phyloP scores from a whole-genome alignment of 305 asterid species.

The Fraxinus greggii region DNA sequence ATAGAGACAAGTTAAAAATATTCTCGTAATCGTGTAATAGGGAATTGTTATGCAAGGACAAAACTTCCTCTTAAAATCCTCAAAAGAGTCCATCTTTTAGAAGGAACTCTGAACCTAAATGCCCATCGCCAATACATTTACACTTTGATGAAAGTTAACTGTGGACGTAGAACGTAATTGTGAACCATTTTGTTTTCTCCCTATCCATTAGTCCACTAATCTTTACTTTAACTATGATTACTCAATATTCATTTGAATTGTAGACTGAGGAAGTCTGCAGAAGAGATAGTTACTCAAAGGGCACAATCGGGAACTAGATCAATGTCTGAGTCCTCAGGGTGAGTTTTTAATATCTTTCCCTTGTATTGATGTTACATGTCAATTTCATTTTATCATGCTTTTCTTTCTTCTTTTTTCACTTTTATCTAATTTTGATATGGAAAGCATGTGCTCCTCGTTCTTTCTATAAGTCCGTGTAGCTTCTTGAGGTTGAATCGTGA shows the following conservation, averaged over 20 bases:
- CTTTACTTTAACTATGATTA: neutral
- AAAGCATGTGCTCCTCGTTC: neutral
- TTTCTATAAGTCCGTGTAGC: neutral
- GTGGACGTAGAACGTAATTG: neutral
- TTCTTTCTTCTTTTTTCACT: neutral
- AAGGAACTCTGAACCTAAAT: neutral
- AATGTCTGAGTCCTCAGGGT: slow-evolving; percentile 50
- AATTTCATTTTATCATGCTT: neutral
- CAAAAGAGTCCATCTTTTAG: neutral
- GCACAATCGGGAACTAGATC: slow-evolving; percentile 46
- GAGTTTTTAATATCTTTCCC: slow-evolving; percentile 28
- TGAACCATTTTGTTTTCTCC: slow-evolving; percentile 9
- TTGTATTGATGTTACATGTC: neutral
- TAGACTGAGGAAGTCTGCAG: slow-evolving; percentile 54
- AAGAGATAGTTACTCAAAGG: slow-evolving; percentile 45
- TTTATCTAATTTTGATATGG: neutral
- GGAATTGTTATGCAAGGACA: neutral
- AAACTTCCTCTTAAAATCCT: neutral
- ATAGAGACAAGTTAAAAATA: neutral
- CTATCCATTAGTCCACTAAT: neutral
- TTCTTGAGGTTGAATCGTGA: neutral
- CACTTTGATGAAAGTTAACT: neutral
- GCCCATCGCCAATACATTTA: slow-evolving; percentile 2
- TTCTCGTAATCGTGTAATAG: neutral
- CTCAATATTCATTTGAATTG: slow-evolving; percentile 22